Base-by-base conservation (phyloP, 768 basidiomycete genomes). In the Termitomyces titanicus region DNA sequence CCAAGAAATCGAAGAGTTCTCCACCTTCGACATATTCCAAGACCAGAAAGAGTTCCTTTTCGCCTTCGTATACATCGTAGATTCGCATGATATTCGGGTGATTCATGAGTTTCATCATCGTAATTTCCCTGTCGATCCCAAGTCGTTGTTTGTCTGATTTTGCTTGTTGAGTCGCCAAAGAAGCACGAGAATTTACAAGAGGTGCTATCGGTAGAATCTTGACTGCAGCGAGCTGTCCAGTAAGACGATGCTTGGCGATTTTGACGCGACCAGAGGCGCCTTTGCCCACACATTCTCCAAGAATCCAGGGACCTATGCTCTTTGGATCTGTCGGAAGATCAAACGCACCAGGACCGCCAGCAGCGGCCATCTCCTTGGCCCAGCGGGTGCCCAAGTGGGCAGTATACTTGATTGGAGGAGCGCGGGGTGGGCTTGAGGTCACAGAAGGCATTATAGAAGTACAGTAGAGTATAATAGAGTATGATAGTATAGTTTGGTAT, bases 51-150 rank as follows among this genome's bases (percentile, higher is more conserved):
- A 98, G 85, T 61, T 96, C 92, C 64, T 82, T 86, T 39, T 90
- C 85, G 66, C 92, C 90, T 72, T 98, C 94, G 71, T 90, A 97
- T 51, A 98, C 95, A 66, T 98, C 95, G 71, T 92, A 94, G 38
- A 98, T 87, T 58, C 89, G 85, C 77, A 98, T 84, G 63, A 98
- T 93, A 72, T 97, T 97, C 1, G 94, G 95, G 67, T 98, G 95
- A 65, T 95, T 92, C 86, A 98, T 94, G 63, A 98, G 88, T 70
- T 98, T 98, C 95, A 98, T 96, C 86, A 98, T 94, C 53, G 91
- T 92, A 57, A 98, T 96, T 70, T 98, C 95, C 59, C 92, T 77
- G 68, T 97, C 94, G 56, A 98, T 88, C 3, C 91, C 89, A 45
- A 95, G 81, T 56, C 88, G 82, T 59, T 87, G 84, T 69, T 92